phyloP scores from a whole-genome alignment of 2,329 filamentous ascomycete genomes.

The Hysterium pulicare region DNA sequence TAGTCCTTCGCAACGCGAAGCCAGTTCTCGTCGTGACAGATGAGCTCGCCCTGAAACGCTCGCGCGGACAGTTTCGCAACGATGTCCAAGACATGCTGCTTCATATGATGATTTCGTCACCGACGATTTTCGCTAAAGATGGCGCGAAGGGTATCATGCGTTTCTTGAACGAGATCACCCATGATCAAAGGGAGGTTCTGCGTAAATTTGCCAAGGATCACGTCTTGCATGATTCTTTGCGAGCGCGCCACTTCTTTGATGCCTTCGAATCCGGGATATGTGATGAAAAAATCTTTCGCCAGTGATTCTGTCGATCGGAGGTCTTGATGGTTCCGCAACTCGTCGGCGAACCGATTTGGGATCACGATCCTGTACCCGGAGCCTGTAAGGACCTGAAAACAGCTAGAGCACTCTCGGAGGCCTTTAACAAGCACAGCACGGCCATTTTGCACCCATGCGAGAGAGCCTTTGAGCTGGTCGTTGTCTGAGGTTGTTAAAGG shows the following conservation, averaged over 20 bases:
- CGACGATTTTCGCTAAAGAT: neutral
- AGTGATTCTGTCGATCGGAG: no score
- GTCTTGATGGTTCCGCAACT: no score
- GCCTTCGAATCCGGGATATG: constrained; percentile 1
- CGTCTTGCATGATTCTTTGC: neutral
- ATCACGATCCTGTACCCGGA: no score
- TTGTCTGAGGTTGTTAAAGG: no score
- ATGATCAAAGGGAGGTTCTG: neutral
- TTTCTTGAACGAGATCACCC: neutral
- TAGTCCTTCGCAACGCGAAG: constrained; percentile 30
- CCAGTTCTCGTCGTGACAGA: constrained; percentile 39
- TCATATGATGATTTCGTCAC: constrained; percentile 6
- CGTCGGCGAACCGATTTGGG: no score
- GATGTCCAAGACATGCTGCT: constrained; percentile 25
- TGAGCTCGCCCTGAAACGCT: constrained; percentile 36
- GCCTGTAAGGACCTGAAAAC: no score
- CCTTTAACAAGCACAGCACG: no score
- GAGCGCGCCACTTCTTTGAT: neutral
- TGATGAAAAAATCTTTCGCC: neutral
- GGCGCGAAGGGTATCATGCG: neutral
- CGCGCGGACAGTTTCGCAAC: constrained; percentile 39
- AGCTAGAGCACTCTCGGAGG: no score
- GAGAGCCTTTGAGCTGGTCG: no score
- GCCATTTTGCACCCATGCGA: no score
- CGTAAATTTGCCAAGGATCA: neutral